Evolutionary conservation across 169 alveolate species (phyloP).

Genomic region (Cryptosporidium parvum): DNA sequence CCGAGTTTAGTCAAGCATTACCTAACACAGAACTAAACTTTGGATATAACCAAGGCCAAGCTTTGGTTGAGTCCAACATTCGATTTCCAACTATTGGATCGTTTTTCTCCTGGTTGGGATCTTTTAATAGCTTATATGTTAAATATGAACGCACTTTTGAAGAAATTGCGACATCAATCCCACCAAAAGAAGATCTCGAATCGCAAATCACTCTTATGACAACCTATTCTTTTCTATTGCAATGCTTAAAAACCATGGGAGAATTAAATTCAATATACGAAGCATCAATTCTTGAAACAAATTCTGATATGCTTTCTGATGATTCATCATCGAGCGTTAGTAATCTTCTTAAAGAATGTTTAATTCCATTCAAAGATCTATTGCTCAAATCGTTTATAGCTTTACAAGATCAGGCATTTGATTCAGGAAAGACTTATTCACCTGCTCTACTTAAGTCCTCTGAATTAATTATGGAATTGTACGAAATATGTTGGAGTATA

Average conservation of each 20-base stretch:
- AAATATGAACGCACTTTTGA: not conserved
- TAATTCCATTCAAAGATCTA: not conserved
- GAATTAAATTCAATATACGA: not conserved
- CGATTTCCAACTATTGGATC: slow-evolving; percentile 8
- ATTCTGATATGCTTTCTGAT: not conserved
- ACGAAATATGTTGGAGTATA: not conserved
- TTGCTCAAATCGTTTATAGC: slow-evolving; percentile 9
- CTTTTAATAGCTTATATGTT: not conserved
- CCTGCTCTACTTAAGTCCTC: not conserved
- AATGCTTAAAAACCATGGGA: not conserved
- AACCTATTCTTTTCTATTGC: not conserved
- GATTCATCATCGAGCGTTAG: not conserved
- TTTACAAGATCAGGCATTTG: not conserved
- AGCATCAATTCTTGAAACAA: no score
- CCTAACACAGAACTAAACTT: not conserved
- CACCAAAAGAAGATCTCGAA: not conserved
- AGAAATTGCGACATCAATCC: not conserved
- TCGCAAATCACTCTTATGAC: not conserved
- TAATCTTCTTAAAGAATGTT: not conserved
- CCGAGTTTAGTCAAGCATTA: not conserved
- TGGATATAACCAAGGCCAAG: not conserved
- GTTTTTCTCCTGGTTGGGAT: slow-evolving; percentile 10
- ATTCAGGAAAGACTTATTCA: not conserved
- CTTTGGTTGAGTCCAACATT: not conserved
- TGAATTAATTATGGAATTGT: not conserved